Base-by-base conservation (phyloP, 768 basidiomycete genomes). In the Cystobasidium tubakii region DNA sequence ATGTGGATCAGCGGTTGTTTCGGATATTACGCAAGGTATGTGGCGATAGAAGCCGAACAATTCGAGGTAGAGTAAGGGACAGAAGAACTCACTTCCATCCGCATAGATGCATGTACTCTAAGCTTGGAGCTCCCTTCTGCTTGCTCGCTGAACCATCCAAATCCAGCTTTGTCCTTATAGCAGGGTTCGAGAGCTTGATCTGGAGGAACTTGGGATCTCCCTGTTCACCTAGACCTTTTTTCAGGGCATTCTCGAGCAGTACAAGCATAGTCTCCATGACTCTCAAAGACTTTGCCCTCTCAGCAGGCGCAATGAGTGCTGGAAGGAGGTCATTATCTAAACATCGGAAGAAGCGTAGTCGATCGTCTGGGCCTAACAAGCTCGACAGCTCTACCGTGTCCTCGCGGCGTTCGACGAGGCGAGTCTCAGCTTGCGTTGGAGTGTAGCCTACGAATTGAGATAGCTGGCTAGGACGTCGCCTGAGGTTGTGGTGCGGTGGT, bases 271-370 rank as follows among this genome's bases (percentile, higher is more conserved):
- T 67, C 66, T 29, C n/a, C 42, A 67, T 46, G 43, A 54, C 39
- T 53, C 25, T 39, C 2, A 67, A 12, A 1, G 66, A 29, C 17
- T 29, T 25, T 4, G 42, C 53, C 19, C 44, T 44, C 36, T 67
- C 42, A 27, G 39, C 29, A 44, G 42, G 44, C 29, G 23, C 50
- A 25, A 42, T n/a, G 10, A 67, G 66, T 1, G 66, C 29, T 7
- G 44, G 66, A n/a, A 54, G 27, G 13, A 67, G 66, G 23, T 50
- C 50, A 44, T 31, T 25, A 25, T 67, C 66, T 31, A 67, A 12
- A 53, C 66, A 67, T 53, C 66, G 10, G 27, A 50, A 67, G 66
- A 67, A 67, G 66, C 44, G 66, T 25, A 67, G 66, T 29, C 66
- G 66, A 13, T 25, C 44, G 15, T 44, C n/a, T 12, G 50, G 66